Evolutionary conservation across 495 filamentous ascomycete species (phyloP), one percentile per base, ranked within the genome.

Genomic region (Evernia prunastri): DNA sequence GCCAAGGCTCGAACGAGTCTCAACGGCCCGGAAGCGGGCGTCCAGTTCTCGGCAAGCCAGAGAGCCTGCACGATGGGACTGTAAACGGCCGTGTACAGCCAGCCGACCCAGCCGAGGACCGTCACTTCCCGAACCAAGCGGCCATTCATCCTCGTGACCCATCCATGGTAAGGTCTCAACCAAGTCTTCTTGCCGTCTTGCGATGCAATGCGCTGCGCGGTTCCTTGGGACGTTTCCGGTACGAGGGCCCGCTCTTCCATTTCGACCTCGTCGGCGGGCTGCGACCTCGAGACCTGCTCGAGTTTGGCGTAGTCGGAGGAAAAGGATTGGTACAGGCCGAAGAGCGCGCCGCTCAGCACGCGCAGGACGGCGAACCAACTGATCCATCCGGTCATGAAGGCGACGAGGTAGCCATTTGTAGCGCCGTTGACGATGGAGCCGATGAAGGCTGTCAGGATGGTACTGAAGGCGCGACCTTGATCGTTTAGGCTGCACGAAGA

Each of bases 361-460:
- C 61, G 61, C 25, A 64, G 36, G n/a, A 64, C 61, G 36, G 61
- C 61, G 2, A 64, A 31, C 61, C 61, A 64, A 45, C 61, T 64
- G 54, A 64, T 64, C 61, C 61, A 64, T 9, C 61, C 61, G 36
- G 61, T 64, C 53, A 64, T 59, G 17, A 64, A 59, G 20, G 61
- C 61, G 35, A 64, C 61, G 0, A 64, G 15, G 42, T 20, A 31
- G 51, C 61, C 61, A 49, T 31, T 64, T 11, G 61, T 43, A 27
- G 59, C 31, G 18, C 61, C 61, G 37, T 64, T 64, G 37, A 64
- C 56, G 56, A 64, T 64, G 36, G 61, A 64, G 40, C 61, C 56
- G 35, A 64, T 23, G 61, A 64, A 64, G 27, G 61, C 61, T n/a
- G 61, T 64, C 37, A 64, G 61, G 37, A 64, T n/a, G 27, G 61